Evolutionary conservation across 1,139 yeast genomes (phyloP).

Genomic region (Yamadazyma trypodendri): DNA sequence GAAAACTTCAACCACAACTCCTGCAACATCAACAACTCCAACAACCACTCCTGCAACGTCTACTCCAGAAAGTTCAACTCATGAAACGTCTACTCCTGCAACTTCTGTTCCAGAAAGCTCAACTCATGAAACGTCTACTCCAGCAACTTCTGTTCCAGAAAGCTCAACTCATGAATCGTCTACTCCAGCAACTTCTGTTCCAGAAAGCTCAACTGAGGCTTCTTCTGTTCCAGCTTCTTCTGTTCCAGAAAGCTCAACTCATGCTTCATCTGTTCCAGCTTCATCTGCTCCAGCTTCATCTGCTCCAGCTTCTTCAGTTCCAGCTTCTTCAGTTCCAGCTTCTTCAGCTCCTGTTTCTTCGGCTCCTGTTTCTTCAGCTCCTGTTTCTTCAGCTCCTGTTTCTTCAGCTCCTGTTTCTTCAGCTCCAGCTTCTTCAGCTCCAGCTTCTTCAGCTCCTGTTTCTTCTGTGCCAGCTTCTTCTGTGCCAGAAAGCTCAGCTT

Average conservation of each 20-base stretch:
- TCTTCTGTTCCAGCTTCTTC: neutral
- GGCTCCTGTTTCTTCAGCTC: neutral
- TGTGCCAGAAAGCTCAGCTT: conserved; percentile 13
- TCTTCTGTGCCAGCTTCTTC: neutral
- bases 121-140: conserved; percentile 1
- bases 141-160: conserved; percentile 2
- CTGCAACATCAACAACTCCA: no score
- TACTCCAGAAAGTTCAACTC: conserved; percentile 1
- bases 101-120: conserved; percentile 1
- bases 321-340: conserved; percentile 2
- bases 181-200: neutral
- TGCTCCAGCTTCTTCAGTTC: neutral
- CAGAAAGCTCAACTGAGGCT: neutral
- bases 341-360: conserved; percentile 1
- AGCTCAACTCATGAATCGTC: no score
- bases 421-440: conserved; percentile 5
- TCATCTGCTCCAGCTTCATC: conserved; percentile 5
- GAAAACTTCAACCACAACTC: no score
- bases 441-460: conserved; percentile 21
- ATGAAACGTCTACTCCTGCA: neutral
- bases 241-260: conserved; percentile 22
- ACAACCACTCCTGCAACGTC: no score
- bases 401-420: neutral
- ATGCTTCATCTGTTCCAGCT: neutral
- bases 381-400: conserved; percentile 1